Evolutionary conservation across 768 basidiomycete species (phyloP).

Genomic region (Naematelia aurantialba): DNA sequence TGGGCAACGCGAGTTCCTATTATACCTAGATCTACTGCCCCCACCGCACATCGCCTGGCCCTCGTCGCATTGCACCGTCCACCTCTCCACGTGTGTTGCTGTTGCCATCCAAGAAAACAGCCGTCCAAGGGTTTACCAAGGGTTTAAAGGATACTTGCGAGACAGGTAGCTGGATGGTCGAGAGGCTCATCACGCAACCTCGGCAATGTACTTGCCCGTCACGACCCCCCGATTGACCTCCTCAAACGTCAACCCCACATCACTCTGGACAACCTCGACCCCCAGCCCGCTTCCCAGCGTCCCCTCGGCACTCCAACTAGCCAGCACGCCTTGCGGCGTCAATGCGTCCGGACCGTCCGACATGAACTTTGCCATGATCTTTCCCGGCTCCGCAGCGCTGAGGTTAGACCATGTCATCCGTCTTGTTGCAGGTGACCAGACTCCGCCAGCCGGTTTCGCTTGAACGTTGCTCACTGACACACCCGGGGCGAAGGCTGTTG

Average conservation of each 20-base stretch:
- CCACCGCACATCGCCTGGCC: too few relatives aligned
- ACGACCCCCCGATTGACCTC: slow-evolving; percentile 43
- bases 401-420: slow-evolving; percentile 45
- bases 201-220: slow-evolving; percentile 47
- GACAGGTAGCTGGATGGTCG: too few relatives aligned
- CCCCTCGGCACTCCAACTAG: slow-evolving; percentile 47
- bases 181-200: slow-evolving; percentile 7
- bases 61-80: too few relatives aligned
- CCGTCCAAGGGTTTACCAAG: too few relatives aligned
- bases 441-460: slow-evolving; percentile 51
- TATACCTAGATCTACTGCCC: too few relatives aligned
- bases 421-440: slow-evolving; percentile 42
- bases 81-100: too few relatives aligned
- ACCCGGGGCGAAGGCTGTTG: slow-evolving; percentile 43
- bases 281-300: slow-evolving; percentile 45
- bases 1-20: too few relatives aligned
- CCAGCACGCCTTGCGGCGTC: slow-evolving; percentile 41
- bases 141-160: too few relatives aligned
- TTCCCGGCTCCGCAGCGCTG: slow-evolving; percentile 24
- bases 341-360: slow-evolving; percentile 32
- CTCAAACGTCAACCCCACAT: slow-evolving; percentile 38
- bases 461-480: slow-evolving; percentile 48
- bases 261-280: slow-evolving; percentile 43
- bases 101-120: too few relatives aligned
- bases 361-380: slow-evolving; percentile 50